Evolutionary conservation across 148 eudicot genomes (phyloP), one percentile per base, ranked within the genome.

Genomic region (Nyssa sinensis): DNA sequence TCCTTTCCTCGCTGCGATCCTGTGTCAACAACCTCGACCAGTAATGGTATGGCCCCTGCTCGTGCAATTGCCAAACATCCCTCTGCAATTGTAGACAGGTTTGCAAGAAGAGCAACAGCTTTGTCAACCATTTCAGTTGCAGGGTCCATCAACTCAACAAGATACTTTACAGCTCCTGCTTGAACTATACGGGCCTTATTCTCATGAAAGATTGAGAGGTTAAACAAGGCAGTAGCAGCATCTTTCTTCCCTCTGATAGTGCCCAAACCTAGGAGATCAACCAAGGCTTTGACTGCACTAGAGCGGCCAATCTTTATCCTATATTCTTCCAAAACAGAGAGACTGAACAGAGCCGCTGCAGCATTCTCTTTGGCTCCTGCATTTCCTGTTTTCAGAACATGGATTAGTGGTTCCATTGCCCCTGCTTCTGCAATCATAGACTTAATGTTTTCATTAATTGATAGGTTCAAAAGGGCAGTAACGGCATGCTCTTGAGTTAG

Each of bases 171-270:
- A 14, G 98, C 99, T 72, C 99, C 98, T 0, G 97, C 98, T 75
- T 91, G 93, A 72, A 96, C 85, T 44, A 96, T 91, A 19, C 91
- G 88, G 68, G 98, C 94, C 86, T 91, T 96, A 68, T 93, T 96
- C 75, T 96, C 98, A 60, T 96, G 99, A 72, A 81, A 93, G 47
- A 96, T 96, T 3, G 99, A 96, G 8, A 96, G 76, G 80, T 89
- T 93, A 81, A 89, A 96, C 71, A 96, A 80, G 19, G 99, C 98
- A 21, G 99, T 93, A 30, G 89, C 90, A 32, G 99, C 99, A 44
- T 96, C 99, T 79, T 96, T 96, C 77, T 91, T 96, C n/a, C 99
- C 99, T 82, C 99, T 82, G 21, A 88, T 62, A n/a, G 94, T 89
- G 32, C 99, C 98, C 0, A 76, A 78, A 14, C 83, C 89, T 30